Evolutionary conservation across 2,329 filamentous ascomycete species (phyloP), one percentile per base, ranked within the genome.

Genomic region (Aschersonia sp.): DNA sequence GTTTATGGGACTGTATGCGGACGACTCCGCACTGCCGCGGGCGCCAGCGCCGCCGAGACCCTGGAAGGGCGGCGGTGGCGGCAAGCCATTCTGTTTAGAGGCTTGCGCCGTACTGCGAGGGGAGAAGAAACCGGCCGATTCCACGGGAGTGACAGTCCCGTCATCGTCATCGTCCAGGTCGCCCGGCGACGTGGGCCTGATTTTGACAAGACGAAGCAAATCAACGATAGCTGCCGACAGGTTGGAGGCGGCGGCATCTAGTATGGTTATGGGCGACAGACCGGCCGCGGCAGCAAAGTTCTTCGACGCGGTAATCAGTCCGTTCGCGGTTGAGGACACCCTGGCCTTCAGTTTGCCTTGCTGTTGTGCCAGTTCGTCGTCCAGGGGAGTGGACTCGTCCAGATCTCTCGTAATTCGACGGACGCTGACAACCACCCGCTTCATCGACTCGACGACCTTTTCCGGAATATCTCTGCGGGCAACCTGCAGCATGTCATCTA

Each of bases 231-330:
- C 81, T 5, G 85, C 81, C 1, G 87, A 87, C 37, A 97, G 73
- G 65, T 98, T 88, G 30, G 87, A 92, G 6, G 90, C 88, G 2
- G 92, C 90, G 4, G 90, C 92, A 62, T 98, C 92, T 29, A 98
- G 72, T 4, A 98, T 68, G 5, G 87, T 94, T n/a, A 98, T 83
- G 0, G 92, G 92, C 1, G 87, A 90, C 32, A 98, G 76, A 32
- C 92, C 92, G 22, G 79, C 81, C 1, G 87, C 82, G 9, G 79
- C 76, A 35, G 85, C 83, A 62, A 92, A 95, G 59, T 95, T 95
- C 68, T 94, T 95, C 35, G 87, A 84, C 1, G 90, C 87, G 2
- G 90, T 97, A 58, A 97, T 95, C 49, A 98, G 72, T 59, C 90
- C 92, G 70, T 97, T 97, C 45, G 92, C 89, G 1, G 90, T 94